These are phyloP conservation scores for Flaveria robusta DNA, from an alignment of 129 eudicot genomes.

Conservation along the genomic window DNA sequence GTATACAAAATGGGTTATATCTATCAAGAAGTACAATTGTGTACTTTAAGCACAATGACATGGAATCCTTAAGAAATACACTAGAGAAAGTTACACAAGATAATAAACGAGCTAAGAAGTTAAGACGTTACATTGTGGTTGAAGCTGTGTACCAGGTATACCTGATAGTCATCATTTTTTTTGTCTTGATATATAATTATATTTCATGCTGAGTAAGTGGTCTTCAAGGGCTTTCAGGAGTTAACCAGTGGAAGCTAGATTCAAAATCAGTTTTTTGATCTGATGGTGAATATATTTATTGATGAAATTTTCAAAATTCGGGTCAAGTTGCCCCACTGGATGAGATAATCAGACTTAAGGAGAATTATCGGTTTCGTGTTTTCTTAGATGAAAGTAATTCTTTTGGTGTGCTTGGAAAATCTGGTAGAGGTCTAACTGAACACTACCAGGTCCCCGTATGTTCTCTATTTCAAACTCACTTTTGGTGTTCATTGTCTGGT, in stretches of 20 bases:
- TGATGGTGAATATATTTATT: slow-evolving; percentile 15
- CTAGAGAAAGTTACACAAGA: slow-evolving; percentile 76
- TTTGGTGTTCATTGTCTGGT: background rate
- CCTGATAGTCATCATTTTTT: background rate
- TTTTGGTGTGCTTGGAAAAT: slow-evolving; percentile 81
- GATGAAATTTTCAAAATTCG: slow-evolving; percentile 63
- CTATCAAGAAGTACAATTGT: slow-evolving; percentile 86
- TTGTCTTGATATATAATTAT: background rate
- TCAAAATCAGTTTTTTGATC: background rate
- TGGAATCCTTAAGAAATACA: slow-evolving; percentile 63
- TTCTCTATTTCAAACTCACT: slow-evolving; percentile 8
- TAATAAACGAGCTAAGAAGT: slow-evolving; percentile 74
- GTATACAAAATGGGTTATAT: slow-evolving; percentile 86
- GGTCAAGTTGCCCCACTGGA: slow-evolving; percentile 95
- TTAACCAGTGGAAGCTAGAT: too few species aligned
- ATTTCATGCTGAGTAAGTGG: too few species aligned
- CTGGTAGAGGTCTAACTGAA: slow-evolving; percentile 95
- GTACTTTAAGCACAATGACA: slow-evolving; percentile 89
- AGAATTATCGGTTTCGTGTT: slow-evolving; percentile 77
- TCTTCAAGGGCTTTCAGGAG: too few species aligned
- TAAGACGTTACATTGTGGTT: slow-evolving; percentile 87
- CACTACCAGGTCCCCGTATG: slow-evolving; percentile 78
- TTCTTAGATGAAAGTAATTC: slow-evolving; percentile 90
- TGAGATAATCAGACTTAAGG: slow-evolving; percentile 83
- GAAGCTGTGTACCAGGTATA: slow-evolving; percentile 95